Conservation (phyloP, 2,329 filamentous ascomycete genomes). For the Colletotrichum sojae region DNA sequence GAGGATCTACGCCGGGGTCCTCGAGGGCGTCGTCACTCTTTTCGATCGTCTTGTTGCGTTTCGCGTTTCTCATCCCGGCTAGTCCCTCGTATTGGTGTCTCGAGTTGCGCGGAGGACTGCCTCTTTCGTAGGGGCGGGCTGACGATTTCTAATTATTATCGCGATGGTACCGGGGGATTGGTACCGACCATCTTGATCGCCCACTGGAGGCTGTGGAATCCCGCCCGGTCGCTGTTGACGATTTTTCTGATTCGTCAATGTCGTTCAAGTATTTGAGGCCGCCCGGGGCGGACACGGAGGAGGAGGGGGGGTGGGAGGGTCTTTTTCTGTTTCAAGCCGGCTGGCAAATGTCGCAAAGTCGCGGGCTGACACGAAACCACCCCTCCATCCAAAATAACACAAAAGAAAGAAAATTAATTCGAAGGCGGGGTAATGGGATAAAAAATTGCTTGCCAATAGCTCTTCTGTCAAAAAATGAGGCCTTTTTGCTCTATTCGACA, state of each 20-base stretch:
- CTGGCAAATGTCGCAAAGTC: conserved; percentile 28
- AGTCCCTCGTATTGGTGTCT: conserved; percentile 19
- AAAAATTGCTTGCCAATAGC: neutral
- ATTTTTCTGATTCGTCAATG: neutral
- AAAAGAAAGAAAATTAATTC: neutral
- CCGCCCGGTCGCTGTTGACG: neutral
- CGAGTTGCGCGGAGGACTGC: conserved; percentile 10
- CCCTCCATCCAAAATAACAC: conserved; percentile 14
- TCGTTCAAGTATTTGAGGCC: neutral
- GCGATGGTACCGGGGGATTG: neutral
- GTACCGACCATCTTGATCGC: conserved; percentile 16
- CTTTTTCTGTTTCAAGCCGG: conserved; percentile 7
- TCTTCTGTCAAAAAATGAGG: neutral
- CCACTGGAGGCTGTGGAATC: neutral
- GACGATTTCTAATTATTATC: conserved; percentile 11
- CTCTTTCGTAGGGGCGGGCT: conserved; percentile 2
- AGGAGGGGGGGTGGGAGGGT: neutral
- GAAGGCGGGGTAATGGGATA: conserved; percentile 26
- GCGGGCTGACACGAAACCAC: conserved; percentile 28
- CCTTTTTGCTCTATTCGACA: conserved; percentile 18
- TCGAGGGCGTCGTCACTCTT: conserved; percentile 13
- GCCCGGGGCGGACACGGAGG: neutral
- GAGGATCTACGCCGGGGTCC: conserved; percentile 8
- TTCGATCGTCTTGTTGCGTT: conserved; percentile 20
- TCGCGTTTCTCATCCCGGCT: conserved; percentile 30